phyloP scores from a whole-genome alignment of 2,329 filamentous ascomycete species.

The Exophiala sideris region DNA sequence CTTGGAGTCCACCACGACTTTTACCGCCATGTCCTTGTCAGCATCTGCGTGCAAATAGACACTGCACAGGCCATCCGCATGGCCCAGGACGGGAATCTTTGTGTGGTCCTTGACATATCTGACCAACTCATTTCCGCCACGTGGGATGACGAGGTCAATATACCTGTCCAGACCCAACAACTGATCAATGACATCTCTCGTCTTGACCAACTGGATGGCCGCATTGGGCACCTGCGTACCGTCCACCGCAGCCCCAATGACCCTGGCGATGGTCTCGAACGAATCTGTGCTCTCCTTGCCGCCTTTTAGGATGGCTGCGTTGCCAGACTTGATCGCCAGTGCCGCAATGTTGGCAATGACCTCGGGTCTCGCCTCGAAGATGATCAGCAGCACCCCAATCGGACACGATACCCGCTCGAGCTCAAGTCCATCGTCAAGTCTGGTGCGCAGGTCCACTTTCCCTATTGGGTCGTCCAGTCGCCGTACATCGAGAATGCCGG shows the following conservation, averaged over 20 bases:
- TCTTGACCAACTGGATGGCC: slow-evolving; percentile 90
- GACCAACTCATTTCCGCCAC: slow-evolving; percentile 86
- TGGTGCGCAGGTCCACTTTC: slow-evolving; percentile 75
- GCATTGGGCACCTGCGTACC: slow-evolving; percentile 73
- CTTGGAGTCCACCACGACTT: slow-evolving; percentile 85
- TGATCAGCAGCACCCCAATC: slow-evolving; percentile 95
- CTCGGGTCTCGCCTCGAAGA: slow-evolving; percentile 95
- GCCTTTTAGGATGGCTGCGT: slow-evolving; percentile 93
- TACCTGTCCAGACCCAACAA: slow-evolving; percentile 80
- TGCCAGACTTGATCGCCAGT: slow-evolving; percentile 93
- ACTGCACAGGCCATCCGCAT: slow-evolving; percentile 89
- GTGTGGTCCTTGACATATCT: slow-evolving; percentile 85
- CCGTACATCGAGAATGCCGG: slow-evolving; percentile 86
- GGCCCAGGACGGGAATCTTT: slow-evolving; percentile 91
- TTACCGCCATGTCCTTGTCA: slow-evolving; percentile 66
- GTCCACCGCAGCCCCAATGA: slow-evolving; percentile 75
- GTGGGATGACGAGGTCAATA: slow-evolving; percentile 92
- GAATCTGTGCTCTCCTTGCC: slow-evolving; percentile 94
- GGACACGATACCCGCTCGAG: slow-evolving; percentile 89
- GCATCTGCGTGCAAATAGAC: slow-evolving; percentile 81
- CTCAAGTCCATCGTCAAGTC: slow-evolving; percentile 78
- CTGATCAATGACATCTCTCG: slow-evolving; percentile 82
- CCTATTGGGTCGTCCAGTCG: slow-evolving; percentile 89
- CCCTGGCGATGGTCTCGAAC: slow-evolving; percentile 84
- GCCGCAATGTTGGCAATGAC: slow-evolving; percentile 98